These are phyloP conservation scores for Pancytospora philotis DNA, from an alignment of 371 early-diverging fungal genomes.

Conservation along the genomic window DNA sequence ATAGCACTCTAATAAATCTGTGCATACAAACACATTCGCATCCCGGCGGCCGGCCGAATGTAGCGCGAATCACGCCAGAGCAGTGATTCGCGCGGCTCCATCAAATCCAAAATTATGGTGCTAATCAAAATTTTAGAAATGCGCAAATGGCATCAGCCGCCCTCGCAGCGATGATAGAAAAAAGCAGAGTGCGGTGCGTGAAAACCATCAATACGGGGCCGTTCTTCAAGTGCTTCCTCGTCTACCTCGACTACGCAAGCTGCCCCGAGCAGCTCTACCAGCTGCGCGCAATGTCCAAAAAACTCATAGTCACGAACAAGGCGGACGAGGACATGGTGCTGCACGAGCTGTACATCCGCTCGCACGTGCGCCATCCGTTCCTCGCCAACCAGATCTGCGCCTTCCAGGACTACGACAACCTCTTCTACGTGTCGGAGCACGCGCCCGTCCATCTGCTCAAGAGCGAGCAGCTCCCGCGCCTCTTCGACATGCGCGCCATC, in stretches of 20 bases:
- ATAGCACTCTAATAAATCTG: too few relatives aligned
- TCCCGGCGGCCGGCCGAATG: too few relatives aligned
- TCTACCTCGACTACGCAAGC: not conserved
- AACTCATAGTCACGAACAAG: constrained; percentile 34
- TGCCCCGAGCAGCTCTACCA: not conserved
- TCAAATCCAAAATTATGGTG: not conserved
- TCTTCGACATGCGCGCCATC: constrained; percentile 70
- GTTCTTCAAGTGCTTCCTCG: constrained; percentile 12
- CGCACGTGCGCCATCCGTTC: constrained; percentile 37
- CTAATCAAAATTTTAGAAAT: not conserved
- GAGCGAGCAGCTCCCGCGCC: constrained; percentile 6
- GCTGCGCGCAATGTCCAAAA: constrained; percentile 46
- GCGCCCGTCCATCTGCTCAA: constrained; percentile 26
- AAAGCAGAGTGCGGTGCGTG: constrained; percentile 12
- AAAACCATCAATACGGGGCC: constrained; percentile 1
- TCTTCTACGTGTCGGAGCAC: constrained; percentile 46
- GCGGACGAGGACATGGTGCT: constrained; percentile 36
- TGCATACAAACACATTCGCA: too few relatives aligned
- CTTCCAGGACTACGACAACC: constrained; percentile 52
- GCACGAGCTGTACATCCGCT: constrained; percentile 41
- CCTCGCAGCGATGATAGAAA: constrained; percentile 3
- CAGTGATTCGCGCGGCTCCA: too few relatives aligned
- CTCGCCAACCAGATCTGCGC: constrained; percentile 42
- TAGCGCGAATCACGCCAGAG: too few relatives aligned
- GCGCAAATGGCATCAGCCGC: too few relatives aligned